Evolutionary conservation across 2,329 filamentous ascomycete genomes (phyloP).

Genomic region (Colletotrichum scovillei): DNA sequence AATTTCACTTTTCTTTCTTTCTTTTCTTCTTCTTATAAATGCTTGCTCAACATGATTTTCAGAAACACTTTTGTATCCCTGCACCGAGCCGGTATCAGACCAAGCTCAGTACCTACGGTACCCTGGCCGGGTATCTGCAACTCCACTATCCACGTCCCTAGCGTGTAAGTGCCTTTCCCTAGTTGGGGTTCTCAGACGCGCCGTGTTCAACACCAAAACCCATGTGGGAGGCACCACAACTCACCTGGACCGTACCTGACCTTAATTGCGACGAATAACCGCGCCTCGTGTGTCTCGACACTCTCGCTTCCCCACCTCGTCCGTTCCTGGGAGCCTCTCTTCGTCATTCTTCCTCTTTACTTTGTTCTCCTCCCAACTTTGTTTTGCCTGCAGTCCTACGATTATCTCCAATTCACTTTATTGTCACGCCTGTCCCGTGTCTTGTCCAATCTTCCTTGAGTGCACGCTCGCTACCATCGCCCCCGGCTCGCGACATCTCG

Average conservation of each 20-base stretch:
- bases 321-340: constrained; percentile 27
- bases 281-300: constrained; percentile 34
- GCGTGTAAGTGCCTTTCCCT: constrained; percentile 9
- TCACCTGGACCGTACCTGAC: constrained; percentile 23
- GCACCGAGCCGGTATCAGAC: too few relatives aligned
- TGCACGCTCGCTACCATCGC: background rate
- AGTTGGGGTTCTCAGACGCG: constrained; percentile 24
- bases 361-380: background rate
- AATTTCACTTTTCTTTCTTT: too few relatives aligned
- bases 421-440: background rate
- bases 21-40: too few relatives aligned
- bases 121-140: background rate
- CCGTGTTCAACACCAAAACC: constrained; percentile 32
- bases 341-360: constrained; percentile 19
- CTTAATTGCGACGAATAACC: constrained; percentile 25
- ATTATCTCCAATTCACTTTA: background rate
- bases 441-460: background rate
- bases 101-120: background rate
- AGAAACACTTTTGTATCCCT: too few relatives aligned
- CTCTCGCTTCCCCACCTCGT: constrained; percentile 29
- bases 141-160: constrained; percentile 6
- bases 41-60: too few relatives aligned
- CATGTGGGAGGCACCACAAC: constrained; percentile 7
- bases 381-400: background rate
- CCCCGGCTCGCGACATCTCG: background rate